Evolutionary conservation across 1,139 yeast genomes (phyloP), one percentile per base, ranked within the genome.

Genomic region (Hanseniaspora uvarum): DNA sequence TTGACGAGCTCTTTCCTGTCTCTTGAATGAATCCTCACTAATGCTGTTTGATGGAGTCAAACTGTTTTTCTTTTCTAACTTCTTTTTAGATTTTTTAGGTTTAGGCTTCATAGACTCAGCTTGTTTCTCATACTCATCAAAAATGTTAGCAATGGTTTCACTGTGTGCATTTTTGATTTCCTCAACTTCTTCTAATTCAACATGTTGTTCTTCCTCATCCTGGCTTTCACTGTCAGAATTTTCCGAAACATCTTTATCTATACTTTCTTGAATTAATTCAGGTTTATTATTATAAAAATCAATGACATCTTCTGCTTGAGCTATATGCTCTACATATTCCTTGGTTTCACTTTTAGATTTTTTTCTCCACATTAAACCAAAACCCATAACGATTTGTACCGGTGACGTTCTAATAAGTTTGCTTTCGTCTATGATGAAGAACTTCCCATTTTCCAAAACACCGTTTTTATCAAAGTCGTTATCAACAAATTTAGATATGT

Each of bases 371-470:
- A 86, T 66, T 56, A 92, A 76, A 0, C 86, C 96, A 58, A 88
- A 73, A 0, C 98, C 98, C 94, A 92, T 84, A 0, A 82, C 89
- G 61, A 88, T 68, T 61, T 83, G 94, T 16, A 82, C 76, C 1
- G 96, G 95, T 0, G 95, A 94, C 61, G 89, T 71, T 58, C 70
- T 78, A 26, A 75, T 78, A 64, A 82, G 83, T 43, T 74, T 73
- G 55, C 74, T 73, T 52, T 67, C 72, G 10, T 78, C 79, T 38
- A 77, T 72, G 53, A 78, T 74, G 54, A 76, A 75, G 57, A 89
- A 77, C 49, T 73, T 69, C 8, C 94, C 94, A 7, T 83, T 72
- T 1, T 81, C 76, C 49, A 88, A 71, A 31, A 85, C 73, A 8
- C 78, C 75, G 11, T 53, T 53, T n/a, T 53, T 53, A 0, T 80